These are phyloP conservation scores for Linnemannia exigua DNA, from an alignment of 192 early-diverging fungal species.

Conservation along the genomic window DNA sequence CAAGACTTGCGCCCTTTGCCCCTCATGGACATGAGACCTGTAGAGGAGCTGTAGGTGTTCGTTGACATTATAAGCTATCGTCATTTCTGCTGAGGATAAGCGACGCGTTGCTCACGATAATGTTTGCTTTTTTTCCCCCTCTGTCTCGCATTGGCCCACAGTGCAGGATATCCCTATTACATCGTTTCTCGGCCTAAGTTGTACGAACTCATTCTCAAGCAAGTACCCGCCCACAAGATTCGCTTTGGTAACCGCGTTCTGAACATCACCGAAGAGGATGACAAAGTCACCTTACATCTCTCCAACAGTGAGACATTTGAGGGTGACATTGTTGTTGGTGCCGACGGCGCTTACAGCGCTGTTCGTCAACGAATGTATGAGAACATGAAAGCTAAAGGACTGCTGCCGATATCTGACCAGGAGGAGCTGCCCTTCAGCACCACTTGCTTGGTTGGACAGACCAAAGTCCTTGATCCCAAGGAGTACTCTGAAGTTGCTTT, in stretches of 20 bases:
- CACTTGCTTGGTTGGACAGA: slow-evolving; percentile 24
- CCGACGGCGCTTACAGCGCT: slow-evolving; percentile 41
- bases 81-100: too few species aligned
- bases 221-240: slow-evolving; percentile 16
- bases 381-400: neutral
- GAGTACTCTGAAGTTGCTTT: neutral
- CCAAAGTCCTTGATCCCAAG: neutral
- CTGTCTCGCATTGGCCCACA: neutral
- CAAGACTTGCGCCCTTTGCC: too few species aligned
- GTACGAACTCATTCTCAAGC: neutral
- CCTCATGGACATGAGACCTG: neutral
- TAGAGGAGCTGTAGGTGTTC: neutral
- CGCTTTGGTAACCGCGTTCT: slow-evolving; percentile 27
- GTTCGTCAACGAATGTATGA: slow-evolving; percentile 30
- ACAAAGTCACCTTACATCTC: slow-evolving; percentile 24
- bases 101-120: neutral
- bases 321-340: slow-evolving; percentile 48
- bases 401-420: neutral
- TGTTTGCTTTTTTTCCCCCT: neutral
- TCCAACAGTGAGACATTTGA: slow-evolving; percentile 1
- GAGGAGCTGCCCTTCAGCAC: slow-evolving; percentile 6
- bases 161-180: neutral
- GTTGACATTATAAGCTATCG: neutral
- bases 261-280: slow-evolving; percentile 6
- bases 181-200: slow-evolving; percentile 16